Conservation (phyloP, 805 yeast species). For the Blastobotrys attinorum region DNA sequence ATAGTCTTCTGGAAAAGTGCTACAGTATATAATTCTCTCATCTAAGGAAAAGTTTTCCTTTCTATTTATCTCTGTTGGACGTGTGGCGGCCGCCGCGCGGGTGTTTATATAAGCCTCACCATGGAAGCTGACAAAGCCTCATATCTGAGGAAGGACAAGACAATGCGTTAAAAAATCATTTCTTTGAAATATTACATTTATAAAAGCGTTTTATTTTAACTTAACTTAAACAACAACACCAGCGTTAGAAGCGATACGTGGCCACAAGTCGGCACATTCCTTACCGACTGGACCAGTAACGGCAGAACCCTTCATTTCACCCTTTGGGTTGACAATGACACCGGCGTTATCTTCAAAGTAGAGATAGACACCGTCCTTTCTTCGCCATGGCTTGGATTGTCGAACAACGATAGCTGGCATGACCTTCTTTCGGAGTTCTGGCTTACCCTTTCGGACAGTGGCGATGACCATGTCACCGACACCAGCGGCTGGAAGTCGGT, state of each 20-base stretch:
- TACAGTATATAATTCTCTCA: too few species aligned
- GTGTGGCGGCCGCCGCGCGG: not conserved
- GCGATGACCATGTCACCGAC: slow-evolving; percentile 84
- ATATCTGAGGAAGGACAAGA: too few species aligned
- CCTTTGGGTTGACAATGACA: slow-evolving; percentile 99
- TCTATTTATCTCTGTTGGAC: too few species aligned
- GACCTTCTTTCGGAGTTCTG: slow-evolving; percentile 99
- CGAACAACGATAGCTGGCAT: slow-evolving; percentile 99
- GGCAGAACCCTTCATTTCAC: slow-evolving; percentile 99
- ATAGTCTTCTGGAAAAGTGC: too few species aligned
- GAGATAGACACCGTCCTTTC: slow-evolving; percentile 99
- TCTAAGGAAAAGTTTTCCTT: too few species aligned
- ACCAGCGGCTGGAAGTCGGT: slow-evolving; percentile 99
- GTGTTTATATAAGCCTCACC: too few species aligned
- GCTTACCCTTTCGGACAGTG: slow-evolving; percentile 99
- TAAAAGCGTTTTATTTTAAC: slow-evolving; percentile 13
- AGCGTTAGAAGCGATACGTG: slow-evolving; percentile 99
- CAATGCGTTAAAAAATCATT: not conserved
- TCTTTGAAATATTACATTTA: too few species aligned
- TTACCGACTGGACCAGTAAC: slow-evolving; percentile 99
- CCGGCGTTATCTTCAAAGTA: slow-evolving; percentile 99
- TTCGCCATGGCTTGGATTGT: slow-evolving; percentile 99
- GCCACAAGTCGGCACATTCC: slow-evolving; percentile 99
- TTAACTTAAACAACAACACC: slow-evolving; percentile 99
- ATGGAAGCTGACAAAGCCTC: too few species aligned